Evolutionary conservation across 257 asterid species (phyloP).

Genomic region (Gynochthodes officinalis): DNA sequence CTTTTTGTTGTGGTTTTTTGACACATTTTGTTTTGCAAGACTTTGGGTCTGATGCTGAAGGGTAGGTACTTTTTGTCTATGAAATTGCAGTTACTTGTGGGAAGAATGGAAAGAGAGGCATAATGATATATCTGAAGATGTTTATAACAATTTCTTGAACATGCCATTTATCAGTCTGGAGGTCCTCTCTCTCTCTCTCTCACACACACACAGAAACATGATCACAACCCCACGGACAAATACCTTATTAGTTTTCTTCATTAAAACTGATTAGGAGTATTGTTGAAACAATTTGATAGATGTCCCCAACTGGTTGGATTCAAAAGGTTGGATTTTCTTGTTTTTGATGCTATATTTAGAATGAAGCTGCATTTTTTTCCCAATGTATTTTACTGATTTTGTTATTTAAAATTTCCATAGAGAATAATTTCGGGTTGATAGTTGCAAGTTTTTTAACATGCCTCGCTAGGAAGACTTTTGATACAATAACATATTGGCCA

Average conservation of each 20-base stretch:
- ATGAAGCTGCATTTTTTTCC: neutral
- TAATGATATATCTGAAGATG: conserved; percentile 34
- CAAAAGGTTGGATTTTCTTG: neutral
- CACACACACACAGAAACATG: neutral
- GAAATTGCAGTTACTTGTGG: conserved; percentile 61
- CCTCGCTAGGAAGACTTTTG: neutral
- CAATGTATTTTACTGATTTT: neutral
- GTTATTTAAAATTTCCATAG: neutral
- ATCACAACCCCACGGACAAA: neutral
- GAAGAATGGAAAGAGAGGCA: conserved; percentile 81
- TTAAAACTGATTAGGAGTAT: neutral
- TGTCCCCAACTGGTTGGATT: neutral
- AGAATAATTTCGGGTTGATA: neutral
- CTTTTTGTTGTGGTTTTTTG: neutral
- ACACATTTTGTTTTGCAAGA: neutral
- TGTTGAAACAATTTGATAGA: neutral
- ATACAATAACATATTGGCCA: neutral
- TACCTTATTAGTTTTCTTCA: neutral
- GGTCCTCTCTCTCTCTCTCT: conserved; percentile 39
- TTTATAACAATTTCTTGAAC: conserved; percentile 40
- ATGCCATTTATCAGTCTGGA: conserved; percentile 49
- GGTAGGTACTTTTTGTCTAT: neutral
- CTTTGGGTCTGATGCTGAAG: neutral
- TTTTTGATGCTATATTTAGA: neutral
- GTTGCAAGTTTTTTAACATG: neutral